These are phyloP conservation scores for Actinomortierella wolfii DNA, from an alignment of 371 early-diverging fungal species.

Conservation along the genomic window DNA sequence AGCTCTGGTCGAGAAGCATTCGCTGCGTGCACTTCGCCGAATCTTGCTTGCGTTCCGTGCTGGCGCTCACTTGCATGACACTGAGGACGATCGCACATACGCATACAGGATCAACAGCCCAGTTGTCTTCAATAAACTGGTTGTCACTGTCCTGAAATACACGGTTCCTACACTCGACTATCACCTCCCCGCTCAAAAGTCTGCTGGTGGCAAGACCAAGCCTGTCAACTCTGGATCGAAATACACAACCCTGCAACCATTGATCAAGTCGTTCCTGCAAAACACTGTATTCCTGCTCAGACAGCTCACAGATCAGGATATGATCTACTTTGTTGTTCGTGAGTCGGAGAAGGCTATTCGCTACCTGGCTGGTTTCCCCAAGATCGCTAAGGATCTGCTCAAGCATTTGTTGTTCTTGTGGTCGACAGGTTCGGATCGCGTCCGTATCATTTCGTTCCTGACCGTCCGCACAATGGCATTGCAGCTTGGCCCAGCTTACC, in stretches of 20 bases:
- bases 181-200: slow-evolving; percentile 53
- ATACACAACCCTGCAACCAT: slow-evolving; percentile 73
- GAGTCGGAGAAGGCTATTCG: slow-evolving; percentile 76
- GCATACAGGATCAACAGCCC: slow-evolving; percentile 75
- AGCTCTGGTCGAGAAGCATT: slow-evolving; percentile 58
- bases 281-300: slow-evolving; percentile 72
- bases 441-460: slow-evolving; percentile 82
- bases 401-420: slow-evolving; percentile 65
- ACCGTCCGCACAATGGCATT: slow-evolving; percentile 74
- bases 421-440: slow-evolving; percentile 66
- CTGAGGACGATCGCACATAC: slow-evolving; percentile 53
- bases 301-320: slow-evolving; percentile 79
- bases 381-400: slow-evolving; percentile 76
- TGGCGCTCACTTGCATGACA: slow-evolving; percentile 80
- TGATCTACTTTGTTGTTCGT: slow-evolving; percentile 80
- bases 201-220: slow-evolving; percentile 52
- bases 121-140: slow-evolving; percentile 79
- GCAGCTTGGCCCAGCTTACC: slow-evolving; percentile 32
- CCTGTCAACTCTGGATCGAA: slow-evolving; percentile 59
- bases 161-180: slow-evolving; percentile 63
- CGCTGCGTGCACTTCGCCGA: slow-evolving; percentile 65
- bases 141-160: slow-evolving; percentile 63
- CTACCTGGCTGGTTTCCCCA: slow-evolving; percentile 84
- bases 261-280: slow-evolving; percentile 80
- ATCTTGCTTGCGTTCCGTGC: slow-evolving; percentile 84